Conservation (phyloP, 257 asterid genomes). For the Nicotiana tomentosiformis region DNA sequence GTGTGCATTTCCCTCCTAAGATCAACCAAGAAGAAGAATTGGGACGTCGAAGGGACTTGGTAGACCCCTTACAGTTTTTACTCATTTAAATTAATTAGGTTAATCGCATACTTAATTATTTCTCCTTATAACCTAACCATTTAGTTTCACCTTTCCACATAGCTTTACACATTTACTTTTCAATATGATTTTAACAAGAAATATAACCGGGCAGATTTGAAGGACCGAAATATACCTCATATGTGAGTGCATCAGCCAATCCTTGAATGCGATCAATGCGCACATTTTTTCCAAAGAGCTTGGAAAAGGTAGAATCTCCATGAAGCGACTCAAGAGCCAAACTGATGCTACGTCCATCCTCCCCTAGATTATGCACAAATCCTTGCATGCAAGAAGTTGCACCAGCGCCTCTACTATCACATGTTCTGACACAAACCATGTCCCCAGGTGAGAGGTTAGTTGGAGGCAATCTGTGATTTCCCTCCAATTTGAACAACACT, state of each 20-base stretch:
- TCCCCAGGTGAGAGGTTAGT: slow-evolving; percentile 95
- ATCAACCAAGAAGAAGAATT: background rate
- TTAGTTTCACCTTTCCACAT: background rate
- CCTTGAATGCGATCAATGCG: slow-evolving; percentile 95
- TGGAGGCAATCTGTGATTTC: slow-evolving; percentile 88
- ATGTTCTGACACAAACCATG: slow-evolving; percentile 93
- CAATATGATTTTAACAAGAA: background rate
- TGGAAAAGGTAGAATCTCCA: slow-evolving; percentile 89
- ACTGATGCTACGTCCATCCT: slow-evolving; percentile 86
- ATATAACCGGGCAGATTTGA: background rate
- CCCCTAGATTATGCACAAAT: slow-evolving; percentile 79
- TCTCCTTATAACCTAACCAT: background rate
- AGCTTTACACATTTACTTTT: background rate
- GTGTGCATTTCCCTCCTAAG: background rate
- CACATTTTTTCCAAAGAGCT: slow-evolving; percentile 78
- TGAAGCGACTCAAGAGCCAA: slow-evolving; percentile 93
- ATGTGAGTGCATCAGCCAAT: slow-evolving; percentile 88
- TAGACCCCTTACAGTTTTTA: background rate
- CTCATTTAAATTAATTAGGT: background rate
- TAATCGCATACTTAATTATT: background rate
- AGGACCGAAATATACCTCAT: slow-evolving; percentile 54
- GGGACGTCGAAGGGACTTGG: background rate
- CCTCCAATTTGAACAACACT: slow-evolving; percentile 83
- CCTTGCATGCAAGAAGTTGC: slow-evolving; percentile 94
- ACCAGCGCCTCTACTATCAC: slow-evolving; percentile 88